A percentile compares a stretch with the other conserved stretches of the same genome.
These are phyloP conservation scores for Trichoderma citrinoviride DNA, from an alignment of 2,329 filamentous ascomycete genomes.

Conservation along the genomic window DNA sequence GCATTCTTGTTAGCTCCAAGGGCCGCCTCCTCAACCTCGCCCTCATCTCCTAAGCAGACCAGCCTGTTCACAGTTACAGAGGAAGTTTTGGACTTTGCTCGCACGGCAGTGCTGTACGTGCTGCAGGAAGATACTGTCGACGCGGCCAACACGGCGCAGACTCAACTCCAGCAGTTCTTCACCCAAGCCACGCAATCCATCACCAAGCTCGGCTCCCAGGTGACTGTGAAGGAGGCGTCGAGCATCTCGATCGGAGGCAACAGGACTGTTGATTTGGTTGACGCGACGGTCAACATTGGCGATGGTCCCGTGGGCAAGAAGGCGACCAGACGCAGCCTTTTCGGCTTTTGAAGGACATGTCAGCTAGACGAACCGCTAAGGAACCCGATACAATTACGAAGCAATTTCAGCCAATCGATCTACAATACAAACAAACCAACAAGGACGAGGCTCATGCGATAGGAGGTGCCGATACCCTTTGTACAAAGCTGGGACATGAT, in stretches of 20 bases:
- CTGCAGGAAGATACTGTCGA: slow-evolving; percentile 53
- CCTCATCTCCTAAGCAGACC: slow-evolving; percentile 4
- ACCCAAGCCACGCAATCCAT: slow-evolving; percentile 37
- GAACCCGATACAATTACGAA: not conserved
- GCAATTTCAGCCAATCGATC: not conserved
- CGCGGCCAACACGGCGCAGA: slow-evolving; percentile 54
- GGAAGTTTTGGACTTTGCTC: slow-evolving; percentile 60
- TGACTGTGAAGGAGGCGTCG: slow-evolving; percentile 40
- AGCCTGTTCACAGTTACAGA: slow-evolving; percentile 51
- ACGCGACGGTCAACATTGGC: slow-evolving; percentile 43
- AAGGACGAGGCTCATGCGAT: not conserved
- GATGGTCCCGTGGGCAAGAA: slow-evolving; percentile 30
- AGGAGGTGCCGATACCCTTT: not conserved
- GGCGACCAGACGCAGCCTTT: slow-evolving; percentile 25
- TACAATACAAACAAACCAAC: not conserved
- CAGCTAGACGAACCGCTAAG: not conserved
- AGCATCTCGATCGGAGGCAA: slow-evolving; percentile 44
- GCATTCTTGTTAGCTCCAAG: not conserved
- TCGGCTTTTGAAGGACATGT: not conserved
- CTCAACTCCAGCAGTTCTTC: slow-evolving; percentile 55
- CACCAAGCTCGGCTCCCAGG: slow-evolving; percentile 31
- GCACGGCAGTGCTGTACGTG: slow-evolving; percentile 60
- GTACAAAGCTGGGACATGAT: slow-evolving; percentile 1
- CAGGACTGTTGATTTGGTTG: slow-evolving; percentile 51
- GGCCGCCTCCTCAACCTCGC: not conserved